Evolutionary conservation across 495 filamentous ascomycete species (phyloP), one percentile per base, ranked within the genome.

Genomic region (Aspergillus diversus): DNA sequence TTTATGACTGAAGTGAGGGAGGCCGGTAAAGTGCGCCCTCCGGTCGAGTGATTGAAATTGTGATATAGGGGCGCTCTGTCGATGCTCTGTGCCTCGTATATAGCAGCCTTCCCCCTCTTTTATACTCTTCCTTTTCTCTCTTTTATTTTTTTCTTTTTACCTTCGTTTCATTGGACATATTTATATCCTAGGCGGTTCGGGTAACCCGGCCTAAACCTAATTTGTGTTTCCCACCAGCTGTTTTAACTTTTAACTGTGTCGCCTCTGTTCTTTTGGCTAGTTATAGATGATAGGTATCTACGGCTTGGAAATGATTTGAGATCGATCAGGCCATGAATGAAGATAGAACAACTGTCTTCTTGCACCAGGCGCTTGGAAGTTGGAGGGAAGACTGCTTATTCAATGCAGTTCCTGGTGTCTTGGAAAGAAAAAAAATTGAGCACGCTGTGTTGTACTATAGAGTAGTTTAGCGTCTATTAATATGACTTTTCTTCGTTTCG

Each of bases 1-100:
- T 93, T 92, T 73, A 90, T 94, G 79, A 69, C 73, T 32, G 77
- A 77, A 51, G 84, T 94, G n/a, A 78, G 89, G 62, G 82, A 80
- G 16, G 90, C 89, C 12, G 90, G 90, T 37, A 93, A 90, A 71
- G 86, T 84, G 32, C 78, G 80, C 55, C 31, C 59, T 12, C 17
- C 5, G 5, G 17, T 48, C 11, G 9, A 17, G 58, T 48, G 35
- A 43, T 39, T 35, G 7, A 12, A 52, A 52, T 59, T 43, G 33
- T 37, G n/a, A 37, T 37, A 33, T 11, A 55, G 31, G 27, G 31
- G 32, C 11, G 16, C 11, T 11, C n/a, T 35, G 17, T 27, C 50
- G 31, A 33, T 33, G 50, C 16, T 33, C 5, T 33, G 13, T 53
- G 50, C 16, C 15, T 13, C 33, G 32, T 7, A 16, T 55, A 34